These are phyloP conservation scores for Lactuca saligna DNA, from an alignment of 129 eudicot species.

Conservation along the genomic window DNA sequence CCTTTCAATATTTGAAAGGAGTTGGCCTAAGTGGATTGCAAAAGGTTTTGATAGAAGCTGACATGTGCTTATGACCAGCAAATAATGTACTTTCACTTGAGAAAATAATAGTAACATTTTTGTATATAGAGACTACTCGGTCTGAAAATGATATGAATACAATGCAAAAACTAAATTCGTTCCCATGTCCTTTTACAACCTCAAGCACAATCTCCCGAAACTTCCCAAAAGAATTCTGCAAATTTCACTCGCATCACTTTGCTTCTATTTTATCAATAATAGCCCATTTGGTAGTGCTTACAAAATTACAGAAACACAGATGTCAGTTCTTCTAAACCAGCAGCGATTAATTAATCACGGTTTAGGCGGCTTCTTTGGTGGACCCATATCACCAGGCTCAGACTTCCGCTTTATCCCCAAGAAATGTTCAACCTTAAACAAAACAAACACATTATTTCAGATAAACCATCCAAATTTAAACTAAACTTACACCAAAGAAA, in stretches of 20 bases:
- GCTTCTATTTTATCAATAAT: neutral
- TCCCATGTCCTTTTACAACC: neutral
- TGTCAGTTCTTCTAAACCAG: neutral
- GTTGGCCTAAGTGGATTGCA: too few species aligned
- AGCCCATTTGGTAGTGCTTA: neutral
- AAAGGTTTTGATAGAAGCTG: too few species aligned
- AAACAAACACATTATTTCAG: neutral
- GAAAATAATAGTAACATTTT: too few species aligned
- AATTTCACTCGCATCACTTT: neutral
- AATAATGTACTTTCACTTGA: neutral
- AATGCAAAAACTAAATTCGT: neutral
- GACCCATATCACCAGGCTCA: constrained; percentile 55
- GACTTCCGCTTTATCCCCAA: constrained; percentile 80
- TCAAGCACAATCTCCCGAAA: neutral
- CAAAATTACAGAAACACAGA: neutral
- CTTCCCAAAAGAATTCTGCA: neutral
- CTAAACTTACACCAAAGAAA: neutral
- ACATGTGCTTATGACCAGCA: neutral
- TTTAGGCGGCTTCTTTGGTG: constrained; percentile 66
- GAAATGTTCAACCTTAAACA: constrained; percentile 81
- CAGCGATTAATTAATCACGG: constrained; percentile 23
- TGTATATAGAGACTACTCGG: neutral
- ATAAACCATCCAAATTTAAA: neutral
- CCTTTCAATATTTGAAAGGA: too few species aligned
- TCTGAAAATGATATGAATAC: neutral